These are phyloP conservation scores for Fusarium drepaniforme DNA, from an alignment of 2,329 filamentous ascomycete species.

Conservation along the genomic window DNA sequence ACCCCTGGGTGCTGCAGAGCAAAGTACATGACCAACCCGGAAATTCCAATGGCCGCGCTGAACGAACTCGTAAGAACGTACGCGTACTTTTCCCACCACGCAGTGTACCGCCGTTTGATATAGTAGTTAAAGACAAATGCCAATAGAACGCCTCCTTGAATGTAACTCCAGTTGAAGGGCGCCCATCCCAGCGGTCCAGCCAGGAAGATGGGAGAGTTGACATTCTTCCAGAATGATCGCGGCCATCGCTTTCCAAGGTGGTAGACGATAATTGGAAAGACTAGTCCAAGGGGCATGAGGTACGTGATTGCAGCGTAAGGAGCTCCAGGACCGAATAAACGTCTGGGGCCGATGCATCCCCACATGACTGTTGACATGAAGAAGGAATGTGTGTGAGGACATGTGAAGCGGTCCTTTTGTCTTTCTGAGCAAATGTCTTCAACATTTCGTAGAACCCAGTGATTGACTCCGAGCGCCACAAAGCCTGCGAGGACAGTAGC, in stretches of 20 bases:
- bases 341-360: slow-evolving; percentile 74
- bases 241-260: slow-evolving; percentile 34
- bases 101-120: slow-evolving; percentile 38
- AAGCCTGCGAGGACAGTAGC: slow-evolving; percentile 66
- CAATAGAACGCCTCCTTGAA: slow-evolving; percentile 40
- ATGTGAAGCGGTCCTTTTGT: slow-evolving; percentile 65
- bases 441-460: slow-evolving; percentile 69
- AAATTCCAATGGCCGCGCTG: slow-evolving; percentile 43
- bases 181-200: slow-evolving; percentile 42
- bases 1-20: slow-evolving; percentile 35
- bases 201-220: slow-evolving; percentile 41
- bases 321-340: slow-evolving; percentile 63
- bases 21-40: slow-evolving; percentile 45
- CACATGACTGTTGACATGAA: slow-evolving; percentile 76
- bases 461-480: slow-evolving; percentile 70
- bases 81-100: slow-evolving; percentile 47
- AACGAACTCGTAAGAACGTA: slow-evolving; percentile 45
- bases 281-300: slow-evolving; percentile 29
- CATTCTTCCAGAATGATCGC: slow-evolving; percentile 33
- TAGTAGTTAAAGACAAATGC: slow-evolving; percentile 44
- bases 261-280: slow-evolving; percentile 38
- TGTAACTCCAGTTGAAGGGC: slow-evolving; percentile 44
- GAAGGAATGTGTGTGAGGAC: slow-evolving; percentile 60
- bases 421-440: slow-evolving; percentile 65
- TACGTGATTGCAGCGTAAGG: slow-evolving; percentile 38